Evolutionary conservation across 257 asterid genomes (phyloP), one percentile per base, ranked within the genome.

Genomic region (Solanum pimpinellifolium): DNA sequence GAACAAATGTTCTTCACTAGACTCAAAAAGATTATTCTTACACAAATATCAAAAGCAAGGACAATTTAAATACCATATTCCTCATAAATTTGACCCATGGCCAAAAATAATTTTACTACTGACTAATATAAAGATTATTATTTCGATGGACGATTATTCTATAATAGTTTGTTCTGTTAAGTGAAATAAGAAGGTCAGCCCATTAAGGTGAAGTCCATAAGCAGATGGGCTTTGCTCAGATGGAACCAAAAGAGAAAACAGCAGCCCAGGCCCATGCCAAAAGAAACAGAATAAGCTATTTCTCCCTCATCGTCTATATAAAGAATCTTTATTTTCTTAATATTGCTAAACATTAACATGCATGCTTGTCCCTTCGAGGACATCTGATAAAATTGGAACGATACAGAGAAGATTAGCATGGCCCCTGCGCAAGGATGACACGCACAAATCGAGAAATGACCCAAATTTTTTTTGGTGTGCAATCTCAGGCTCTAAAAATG

Each of bases 371-470:
- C 91, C 91, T 91, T 88, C 62, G 91, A 87, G 89, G 89, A 91
- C 90, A 90, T 89, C 89, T 87, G 90, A 90, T 90, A 90, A 88
- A 90, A 90, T 88, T 88, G 90, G 90, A 91, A 87, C 86, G 88
- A 90, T 89, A 89, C 88, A 83, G 89, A 89, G 89, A 89, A 89
- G 89, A 89, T 90, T 91, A 87, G 92, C 90, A 88, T 91, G 88
- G 89, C 88, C 91, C 89, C 90, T 89, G 90, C 86, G 88, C 91
- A 88, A 91, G 90, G 88, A 90, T 91, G 92, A 91, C 92, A 90
- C 87, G 89, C 90, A 91, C 91, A 91, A 91, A 87, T 87, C 83
- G 91, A 89, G 89, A 87, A 87, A 77, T 84, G 87, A 85, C 87
- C 87, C 91, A 89, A 89, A 66, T 66, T 66, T 66, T 66, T 33